These are phyloP conservation scores for Lasiosphaeria ovina DNA, from an alignment of 495 filamentous ascomycete genomes.

Conservation along the genomic window DNA sequence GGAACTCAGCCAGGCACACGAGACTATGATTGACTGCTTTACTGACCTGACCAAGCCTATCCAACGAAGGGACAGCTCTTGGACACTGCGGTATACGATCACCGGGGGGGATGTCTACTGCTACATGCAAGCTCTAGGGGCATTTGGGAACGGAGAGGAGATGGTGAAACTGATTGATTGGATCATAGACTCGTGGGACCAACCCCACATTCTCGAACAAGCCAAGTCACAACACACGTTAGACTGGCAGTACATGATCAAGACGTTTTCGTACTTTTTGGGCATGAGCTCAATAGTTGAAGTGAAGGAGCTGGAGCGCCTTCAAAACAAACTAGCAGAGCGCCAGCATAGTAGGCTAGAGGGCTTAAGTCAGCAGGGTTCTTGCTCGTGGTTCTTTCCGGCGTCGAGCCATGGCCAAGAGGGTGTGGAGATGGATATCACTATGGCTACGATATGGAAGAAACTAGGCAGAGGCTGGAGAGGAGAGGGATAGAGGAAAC, in stretches of 20 bases:
- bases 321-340: slow-evolving; percentile 7
- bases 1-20: background rate
- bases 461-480: no score
- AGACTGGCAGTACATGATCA: slow-evolving; percentile 30
- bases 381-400: no score
- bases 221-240: slow-evolving; percentile 27
- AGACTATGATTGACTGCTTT: slow-evolving; percentile 1
- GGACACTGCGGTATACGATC: slow-evolving; percentile 25
- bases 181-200: slow-evolving; percentile 37
- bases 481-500: no score
- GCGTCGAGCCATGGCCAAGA: no score
- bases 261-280: slow-evolving; percentile 35
- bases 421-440: no score
- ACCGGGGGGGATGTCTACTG: slow-evolving; percentile 29
- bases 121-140: slow-evolving; percentile 41
- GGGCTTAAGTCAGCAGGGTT: no score
- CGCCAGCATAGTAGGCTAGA: no score
- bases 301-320: slow-evolving; percentile 20
- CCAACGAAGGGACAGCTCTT: background rate
- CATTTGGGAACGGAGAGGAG: slow-evolving; percentile 29
- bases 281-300: slow-evolving; percentile 28
- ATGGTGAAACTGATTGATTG: slow-evolving; percentile 41
- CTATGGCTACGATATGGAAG: no score
- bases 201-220: slow-evolving; percentile 31
- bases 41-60: background rate